These are phyloP conservation scores for Glycine soja DNA, from an alignment of 306 rosid genomes.

Conservation along the genomic window DNA sequence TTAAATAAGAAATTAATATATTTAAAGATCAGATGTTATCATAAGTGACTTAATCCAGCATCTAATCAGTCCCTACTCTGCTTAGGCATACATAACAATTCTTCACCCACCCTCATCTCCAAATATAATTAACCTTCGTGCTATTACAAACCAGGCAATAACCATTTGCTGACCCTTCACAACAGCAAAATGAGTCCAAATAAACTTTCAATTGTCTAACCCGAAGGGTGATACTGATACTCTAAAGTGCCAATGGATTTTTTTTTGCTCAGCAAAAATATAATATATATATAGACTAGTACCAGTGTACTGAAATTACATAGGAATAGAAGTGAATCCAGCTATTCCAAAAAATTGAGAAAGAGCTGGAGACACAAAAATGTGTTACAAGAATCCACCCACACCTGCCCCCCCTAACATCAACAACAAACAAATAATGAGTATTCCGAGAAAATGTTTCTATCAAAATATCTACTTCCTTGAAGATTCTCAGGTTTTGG, in stretches of 20 bases:
- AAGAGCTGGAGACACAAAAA: too few species aligned
- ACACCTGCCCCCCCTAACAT: too few species aligned
- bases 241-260: slow-evolving; percentile 15
- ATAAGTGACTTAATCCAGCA: slow-evolving; percentile 13
- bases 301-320: too few species aligned
- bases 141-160: too few species aligned
- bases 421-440: slow-evolving; percentile 8
- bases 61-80: not conserved
- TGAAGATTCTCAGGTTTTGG: slow-evolving; percentile 28
- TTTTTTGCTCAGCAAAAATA: too few species aligned
- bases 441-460: slow-evolving; percentile 17
- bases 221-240: not conserved
- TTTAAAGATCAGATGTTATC: not conserved
- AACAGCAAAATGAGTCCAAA: not conserved
- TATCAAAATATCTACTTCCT: slow-evolving; percentile 30
- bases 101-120: slow-evolving; percentile 17
- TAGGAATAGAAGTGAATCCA: too few species aligned
- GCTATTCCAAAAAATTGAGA: too few species aligned
- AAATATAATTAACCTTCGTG: too few species aligned
- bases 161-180: too few species aligned
- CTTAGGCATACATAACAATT: not conserved
- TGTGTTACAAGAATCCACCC: too few species aligned
- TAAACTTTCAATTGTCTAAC: slow-evolving; percentile 9
- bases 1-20: slow-evolving; percentile 2
- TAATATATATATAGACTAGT: too few species aligned